Base-by-base conservation (phyloP, 768 basidiomycete species). In the Symmetrospora coprosmae region DNA sequence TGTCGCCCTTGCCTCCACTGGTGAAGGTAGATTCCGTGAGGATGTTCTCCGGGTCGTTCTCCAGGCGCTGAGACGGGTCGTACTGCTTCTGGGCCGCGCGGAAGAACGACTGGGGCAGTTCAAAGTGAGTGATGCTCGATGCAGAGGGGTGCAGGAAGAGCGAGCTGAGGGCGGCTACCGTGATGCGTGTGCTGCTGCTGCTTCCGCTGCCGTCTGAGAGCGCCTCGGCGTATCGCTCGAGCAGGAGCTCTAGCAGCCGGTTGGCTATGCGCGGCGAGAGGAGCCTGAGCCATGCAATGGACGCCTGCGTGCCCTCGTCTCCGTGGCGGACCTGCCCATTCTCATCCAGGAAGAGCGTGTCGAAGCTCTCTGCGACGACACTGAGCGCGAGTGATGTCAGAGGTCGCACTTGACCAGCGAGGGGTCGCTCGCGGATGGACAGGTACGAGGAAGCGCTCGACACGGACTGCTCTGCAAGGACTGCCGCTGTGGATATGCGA, bases 1-100 rank as follows among this genome's bases (percentile, higher is more conserved):
- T 45, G 4, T 25, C 25, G 8, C 46, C 41, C 27, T 30, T 30
- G 4, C 49, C 49, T n/a, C n/a, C n/a, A n/a, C n/a, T n/a, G n/a
- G n/a, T n/a, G n/a, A n/a, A n/a, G n/a, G n/a, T n/a, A n/a, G n/a
- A n/a, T n/a, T n/a, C n/a, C 33, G 49, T 35, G 16, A 58, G 55
- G 16, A 43, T 43, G 25, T 58, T 58, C 55, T 58, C 55, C 4
- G 55, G 55, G 35, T 58, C 55, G 30, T 58, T 35, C 37, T 28
- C 40, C 37, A 58, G 40, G 4, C 30, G 28, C 17, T 47, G 19
- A 25, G n/a, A 28, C 8, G 55, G 55, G 31, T 58, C 55, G 25
- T 58, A 58, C 43, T 58, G 55, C 40, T 27, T 6, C 37, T 58
- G 55, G 13, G 51, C 51, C 4, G 51, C 51, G 23, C 51, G 51